Base-by-base conservation (phyloP, 2,329 filamentous ascomycete species). In the Clonostachys sp. region DNA sequence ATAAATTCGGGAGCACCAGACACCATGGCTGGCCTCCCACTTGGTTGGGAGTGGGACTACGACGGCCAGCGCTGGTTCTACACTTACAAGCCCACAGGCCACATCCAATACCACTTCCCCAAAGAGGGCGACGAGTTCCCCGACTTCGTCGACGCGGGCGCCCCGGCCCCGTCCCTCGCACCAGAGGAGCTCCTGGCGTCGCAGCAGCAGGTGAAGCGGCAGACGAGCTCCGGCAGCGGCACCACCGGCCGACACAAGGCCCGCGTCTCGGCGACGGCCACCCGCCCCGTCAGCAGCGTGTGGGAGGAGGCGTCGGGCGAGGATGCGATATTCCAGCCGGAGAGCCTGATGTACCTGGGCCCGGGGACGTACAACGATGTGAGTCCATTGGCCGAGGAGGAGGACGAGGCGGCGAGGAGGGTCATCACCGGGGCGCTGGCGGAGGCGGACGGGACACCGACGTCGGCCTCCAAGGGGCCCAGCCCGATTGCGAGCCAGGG, bases 51-150 rank as follows among this genome's bases (percentile, higher is more conserved):
- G 48, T 71, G 65, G 56, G 79, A 81, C 59, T 81, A 81, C 54
- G 78, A 82, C 52, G 78, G 78, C 46, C 55, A 53, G 17, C 72
- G 79, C 24, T 83, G 79, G 79, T 75, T 81, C 61, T 83, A 78
- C 58, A 71, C 70, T 45, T 81, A 78, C 64, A 75, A 68, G 52
- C 64, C 78, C 20, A 80, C 73, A 9, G 78, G 78, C 10, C 64
- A 74, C 35, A 62, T 74, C 14, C 79, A 82, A 58, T 83, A 74
- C 55, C 74, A 74, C 49, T 83, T 81, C 51, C 79, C 79, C 6
- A 70, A 69, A 41, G 70, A 74, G 6, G 79, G 78, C 51, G 79
- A 83, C 55, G 79, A 82, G 61, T 83, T 76, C 45, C 77, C 78
- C 42, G 73, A 78, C 54, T 77, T 70, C 53, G 56, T 76, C 50